Evolutionary conservation across 257 asterid species (phyloP).

Genomic region (Buddleja alternifolia): DNA sequence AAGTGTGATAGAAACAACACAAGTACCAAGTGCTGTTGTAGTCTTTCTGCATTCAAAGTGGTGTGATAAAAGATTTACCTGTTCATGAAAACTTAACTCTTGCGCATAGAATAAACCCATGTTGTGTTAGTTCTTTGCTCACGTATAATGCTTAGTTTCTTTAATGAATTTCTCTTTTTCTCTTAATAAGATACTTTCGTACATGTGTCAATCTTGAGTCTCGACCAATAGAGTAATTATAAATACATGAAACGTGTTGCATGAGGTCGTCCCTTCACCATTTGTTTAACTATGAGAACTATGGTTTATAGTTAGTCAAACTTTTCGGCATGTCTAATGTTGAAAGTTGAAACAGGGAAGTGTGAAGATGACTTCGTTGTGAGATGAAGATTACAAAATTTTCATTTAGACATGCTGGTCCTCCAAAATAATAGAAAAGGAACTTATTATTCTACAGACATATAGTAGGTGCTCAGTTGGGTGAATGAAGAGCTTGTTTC

Average conservation of each 20-base stretch:
- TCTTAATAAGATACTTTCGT: neutral
- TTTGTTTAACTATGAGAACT: neutral
- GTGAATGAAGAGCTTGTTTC: conserved; percentile 1
- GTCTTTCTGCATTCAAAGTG: neutral
- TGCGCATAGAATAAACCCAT: neutral
- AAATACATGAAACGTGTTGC: neutral
- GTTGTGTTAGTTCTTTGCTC: conserved; percentile 3
- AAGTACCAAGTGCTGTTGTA: neutral
- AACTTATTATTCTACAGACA: too few species aligned
- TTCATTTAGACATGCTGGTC: too few species aligned
- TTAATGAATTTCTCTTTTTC: neutral
- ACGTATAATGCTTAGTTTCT: neutral
- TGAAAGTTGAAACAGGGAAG: too few species aligned
- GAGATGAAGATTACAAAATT: too few species aligned
- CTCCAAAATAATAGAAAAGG: too few species aligned
- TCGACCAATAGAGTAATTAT: neutral
- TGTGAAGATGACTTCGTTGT: too few species aligned
- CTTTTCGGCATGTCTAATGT: too few species aligned
- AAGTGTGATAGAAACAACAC: conserved; percentile 16
- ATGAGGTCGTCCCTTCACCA: neutral
- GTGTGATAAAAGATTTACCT: conserved; percentile 5
- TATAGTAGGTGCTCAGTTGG: too few species aligned
- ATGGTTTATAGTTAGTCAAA: neutral
- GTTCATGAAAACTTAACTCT: neutral
- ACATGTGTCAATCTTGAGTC: conserved; percentile 3